Evolutionary conservation across 371 early-diverging fungal species (phyloP).

Genomic region (Zancudomyces culisetae): DNA sequence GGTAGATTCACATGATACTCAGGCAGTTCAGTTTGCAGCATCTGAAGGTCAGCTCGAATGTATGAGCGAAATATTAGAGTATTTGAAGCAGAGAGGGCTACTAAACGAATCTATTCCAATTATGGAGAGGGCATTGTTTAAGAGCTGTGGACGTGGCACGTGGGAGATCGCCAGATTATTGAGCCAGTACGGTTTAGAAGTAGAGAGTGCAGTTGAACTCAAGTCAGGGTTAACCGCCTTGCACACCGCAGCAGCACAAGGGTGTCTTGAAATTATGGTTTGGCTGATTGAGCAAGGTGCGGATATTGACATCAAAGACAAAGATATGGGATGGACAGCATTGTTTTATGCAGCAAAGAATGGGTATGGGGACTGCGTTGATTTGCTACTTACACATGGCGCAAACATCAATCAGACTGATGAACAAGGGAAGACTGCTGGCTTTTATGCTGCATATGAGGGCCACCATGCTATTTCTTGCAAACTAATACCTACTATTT

Average conservation of each 20-base stretch:
- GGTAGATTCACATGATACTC: not conserved
- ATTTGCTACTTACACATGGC: slow-evolving; percentile 59
- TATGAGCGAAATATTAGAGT: not conserved
- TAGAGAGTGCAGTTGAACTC: not conserved
- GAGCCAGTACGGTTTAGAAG: slow-evolving; percentile 33
- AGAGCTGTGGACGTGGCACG: slow-evolving; percentile 77
- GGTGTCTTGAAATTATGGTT: slow-evolving; percentile 49
- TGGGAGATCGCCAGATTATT: slow-evolving; percentile 61
- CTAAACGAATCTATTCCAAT: not conserved
- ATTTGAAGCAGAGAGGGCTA: not conserved
- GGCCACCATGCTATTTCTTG: slow-evolving; percentile 65
- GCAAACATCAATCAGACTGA: slow-evolving; percentile 57
- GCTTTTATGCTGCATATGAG: slow-evolving; percentile 87
- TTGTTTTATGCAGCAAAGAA: slow-evolving; percentile 86
- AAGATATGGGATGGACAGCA: slow-evolving; percentile 88
- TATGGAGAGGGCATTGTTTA: not conserved
- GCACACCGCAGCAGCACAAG: slow-evolving; percentile 75
- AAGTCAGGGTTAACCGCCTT: slow-evolving; percentile 59
- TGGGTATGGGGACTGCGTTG: slow-evolving; percentile 67
- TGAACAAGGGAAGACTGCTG: slow-evolving; percentile 60
- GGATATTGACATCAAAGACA: slow-evolving; percentile 61
- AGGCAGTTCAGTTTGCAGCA: not conserved
- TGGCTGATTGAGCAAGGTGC: slow-evolving; percentile 53
- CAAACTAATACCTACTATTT: slow-evolving; percentile 20
- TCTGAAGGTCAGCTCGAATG: not conserved